Evolutionary conservation across 2,329 filamentous ascomycete genomes (phyloP).

Genomic region (Knufia petricola): DNA sequence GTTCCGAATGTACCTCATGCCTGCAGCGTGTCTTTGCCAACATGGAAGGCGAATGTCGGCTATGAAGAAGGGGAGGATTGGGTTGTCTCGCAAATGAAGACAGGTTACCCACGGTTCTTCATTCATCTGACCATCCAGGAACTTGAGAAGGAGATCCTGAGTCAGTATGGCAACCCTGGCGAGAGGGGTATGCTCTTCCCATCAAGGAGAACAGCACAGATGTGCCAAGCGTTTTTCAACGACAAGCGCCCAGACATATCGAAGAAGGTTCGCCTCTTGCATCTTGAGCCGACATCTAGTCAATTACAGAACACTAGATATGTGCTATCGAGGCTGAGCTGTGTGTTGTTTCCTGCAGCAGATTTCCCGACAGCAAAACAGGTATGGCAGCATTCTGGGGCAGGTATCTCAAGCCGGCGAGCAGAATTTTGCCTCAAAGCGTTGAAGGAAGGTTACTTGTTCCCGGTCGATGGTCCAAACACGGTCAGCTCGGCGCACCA

Average conservation of each 20-base stretch:
- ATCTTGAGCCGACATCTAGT: constrained; percentile 54
- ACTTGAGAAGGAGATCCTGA: constrained; percentile 59
- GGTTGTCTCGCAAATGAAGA: constrained; percentile 76
- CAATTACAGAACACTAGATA: constrained; percentile 32
- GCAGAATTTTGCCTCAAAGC: constrained; percentile 80
- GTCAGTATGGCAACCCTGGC: constrained; percentile 48
- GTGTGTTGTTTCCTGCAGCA: constrained; percentile 60
- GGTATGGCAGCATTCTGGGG: constrained; percentile 95
- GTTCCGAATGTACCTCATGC: constrained; percentile 78
- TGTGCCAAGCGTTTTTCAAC: constrained; percentile 65
- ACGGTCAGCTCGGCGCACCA: constrained; percentile 23
- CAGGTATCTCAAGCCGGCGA: constrained; percentile 81
- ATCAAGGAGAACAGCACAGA: constrained; percentile 55
- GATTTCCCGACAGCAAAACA: constrained; percentile 69
- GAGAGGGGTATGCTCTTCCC: constrained; percentile 71
- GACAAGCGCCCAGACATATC: constrained; percentile 47
- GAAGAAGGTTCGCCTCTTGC: constrained; percentile 45
- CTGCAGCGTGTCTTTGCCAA: constrained; percentile 89
- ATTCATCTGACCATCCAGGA: constrained; percentile 73
- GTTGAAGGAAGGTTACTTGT: constrained; percentile 58
- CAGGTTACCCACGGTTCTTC: constrained; percentile 92
- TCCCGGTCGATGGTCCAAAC: constrained; percentile 25
- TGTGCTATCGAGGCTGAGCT: constrained; percentile 53
- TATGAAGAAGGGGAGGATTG: constrained; percentile 89
- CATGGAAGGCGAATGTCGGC: constrained; percentile 80